Percentiles rank a stretch among this genome's conserved stretches.
phyloP scores from a whole-genome alignment of 805 yeast genomes.

The Candida wancherniae region DNA sequence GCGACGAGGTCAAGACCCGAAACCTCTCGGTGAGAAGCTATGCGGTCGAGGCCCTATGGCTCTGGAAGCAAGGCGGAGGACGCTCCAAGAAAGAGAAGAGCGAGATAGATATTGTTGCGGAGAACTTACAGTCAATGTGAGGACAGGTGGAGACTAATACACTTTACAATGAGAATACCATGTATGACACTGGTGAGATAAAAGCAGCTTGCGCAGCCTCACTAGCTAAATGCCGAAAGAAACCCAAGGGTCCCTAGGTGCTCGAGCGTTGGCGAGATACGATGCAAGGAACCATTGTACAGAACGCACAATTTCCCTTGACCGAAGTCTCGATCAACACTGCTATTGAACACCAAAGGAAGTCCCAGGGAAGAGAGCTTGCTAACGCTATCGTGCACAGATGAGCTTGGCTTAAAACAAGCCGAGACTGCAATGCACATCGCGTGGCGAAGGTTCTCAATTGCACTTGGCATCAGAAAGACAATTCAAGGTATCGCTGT shows the following conservation, averaged over 20 bases:
- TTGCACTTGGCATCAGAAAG: slow-evolving; percentile 5
- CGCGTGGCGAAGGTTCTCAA: slow-evolving; percentile 1
- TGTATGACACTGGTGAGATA: too few relatives aligned
- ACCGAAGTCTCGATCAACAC: too few relatives aligned
- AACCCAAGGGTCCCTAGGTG: too few relatives aligned
- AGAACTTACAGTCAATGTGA: slow-evolving; percentile 16
- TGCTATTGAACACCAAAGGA: slow-evolving; percentile 1
- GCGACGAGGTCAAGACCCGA: slow-evolving; percentile 57
- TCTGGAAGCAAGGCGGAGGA: slow-evolving; percentile 65
- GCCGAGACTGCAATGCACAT: slow-evolving; percentile 1
- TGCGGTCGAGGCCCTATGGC: slow-evolving; percentile 88
- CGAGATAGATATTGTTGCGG: slow-evolving; percentile 26
- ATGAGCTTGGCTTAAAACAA: slow-evolving; percentile 8
- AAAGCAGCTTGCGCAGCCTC: too few relatives aligned
- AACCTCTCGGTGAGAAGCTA: slow-evolving; percentile 75
- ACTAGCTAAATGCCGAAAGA: too few relatives aligned
- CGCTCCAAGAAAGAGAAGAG: slow-evolving; percentile 14
- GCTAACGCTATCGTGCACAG: too few relatives aligned
- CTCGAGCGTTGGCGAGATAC: too few relatives aligned
- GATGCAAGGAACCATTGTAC: too few relatives aligned
- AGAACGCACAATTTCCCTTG: too few relatives aligned
- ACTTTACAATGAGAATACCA: too few relatives aligned
- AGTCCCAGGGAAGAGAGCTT: slow-evolving; percentile 1
- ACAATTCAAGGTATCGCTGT: slow-evolving; percentile 5
- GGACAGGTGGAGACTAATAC: too few relatives aligned